A percentile compares a stretch with the other conserved stretches of the same genome.
phyloP scores from a whole-genome alignment of 164 flowering plant genomes.

The Warburgia ugandensis region DNA sequence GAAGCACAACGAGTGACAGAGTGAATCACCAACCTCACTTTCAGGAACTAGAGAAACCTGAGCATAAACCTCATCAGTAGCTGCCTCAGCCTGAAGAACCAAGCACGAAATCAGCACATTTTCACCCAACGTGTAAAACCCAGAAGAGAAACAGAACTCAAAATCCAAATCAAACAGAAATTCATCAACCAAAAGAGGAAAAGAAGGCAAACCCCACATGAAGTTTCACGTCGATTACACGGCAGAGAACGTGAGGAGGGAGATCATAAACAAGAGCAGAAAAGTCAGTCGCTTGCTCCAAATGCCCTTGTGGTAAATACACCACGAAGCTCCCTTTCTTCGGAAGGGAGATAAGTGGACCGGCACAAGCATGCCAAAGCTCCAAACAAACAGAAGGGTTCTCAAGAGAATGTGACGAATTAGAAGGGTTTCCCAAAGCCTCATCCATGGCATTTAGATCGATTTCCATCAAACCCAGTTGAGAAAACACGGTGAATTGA shows the following conservation, averaged over 20 bases:
- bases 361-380: conserved; percentile 99
- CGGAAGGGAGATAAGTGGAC: conserved; percentile 77
- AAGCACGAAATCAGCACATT: conserved; percentile 1
- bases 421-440: conserved; percentile 25
- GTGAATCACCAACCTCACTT: conserved; percentile 42
- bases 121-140: too few species aligned
- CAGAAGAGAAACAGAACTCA: conserved; percentile 1
- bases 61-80: conserved; percentile 82
- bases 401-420: too few species aligned
- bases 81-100: conserved; percentile 58
- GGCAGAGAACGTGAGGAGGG: conserved; percentile 82
- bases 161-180: not conserved
- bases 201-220: conserved; percentile 39
- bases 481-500: not conserved
- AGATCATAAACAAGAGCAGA: conserved; percentile 30
- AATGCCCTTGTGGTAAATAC: conserved; percentile 90
- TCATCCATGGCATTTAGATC: conserved; percentile 62
- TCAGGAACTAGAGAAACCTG: conserved; percentile 79
- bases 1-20: not conserved
- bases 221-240: conserved; percentile 83
- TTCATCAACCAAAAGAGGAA: not conserved
- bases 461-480: conserved; percentile 37
- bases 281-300: conserved; percentile 47
- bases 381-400: conserved; percentile 69
- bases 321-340: conserved; percentile 76